Percentiles rank a stretch among this genome's conserved stretches.
These are phyloP conservation scores for Emmonsiellopsis sp. DNA, from an alignment of 2,329 filamentous ascomycete species.

Conservation along the genomic window DNA sequence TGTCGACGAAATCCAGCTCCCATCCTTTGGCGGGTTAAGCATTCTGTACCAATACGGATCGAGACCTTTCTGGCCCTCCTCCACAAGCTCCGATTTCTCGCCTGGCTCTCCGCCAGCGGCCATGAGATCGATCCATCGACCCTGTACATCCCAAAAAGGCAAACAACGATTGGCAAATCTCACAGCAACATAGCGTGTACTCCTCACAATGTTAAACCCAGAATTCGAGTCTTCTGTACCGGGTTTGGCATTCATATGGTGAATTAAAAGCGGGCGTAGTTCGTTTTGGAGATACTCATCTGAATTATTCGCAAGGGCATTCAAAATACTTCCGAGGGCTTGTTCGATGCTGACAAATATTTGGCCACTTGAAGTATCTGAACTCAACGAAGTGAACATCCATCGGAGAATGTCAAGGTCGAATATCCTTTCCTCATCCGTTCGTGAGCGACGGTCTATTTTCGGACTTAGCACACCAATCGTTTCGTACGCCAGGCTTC, in stretches of 20 bases:
- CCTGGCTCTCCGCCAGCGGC: conserved; percentile 58
- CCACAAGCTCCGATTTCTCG: conserved; percentile 71
- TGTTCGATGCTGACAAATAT: conserved; percentile 84
- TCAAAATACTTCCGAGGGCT: conserved; percentile 68
- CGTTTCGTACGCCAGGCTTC: conserved; percentile 79
- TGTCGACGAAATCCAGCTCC: conserved; percentile 35
- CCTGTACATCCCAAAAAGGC: conserved; percentile 66
- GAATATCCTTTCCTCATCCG: conserved; percentile 28
- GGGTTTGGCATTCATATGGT: conserved; percentile 51
- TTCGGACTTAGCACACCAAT: conserved; percentile 65
- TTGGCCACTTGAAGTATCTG: conserved; percentile 63
- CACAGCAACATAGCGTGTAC: conserved; percentile 70
- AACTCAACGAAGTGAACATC: conserved; percentile 73
- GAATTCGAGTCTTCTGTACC: conserved; percentile 30
- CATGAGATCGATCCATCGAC: conserved; percentile 79
- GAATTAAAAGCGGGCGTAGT: conserved; percentile 52
- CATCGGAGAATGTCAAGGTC: conserved; percentile 53
- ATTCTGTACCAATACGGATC: conserved; percentile 66
- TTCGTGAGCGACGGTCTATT: conserved; percentile 27
- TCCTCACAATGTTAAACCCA: conserved; percentile 48
- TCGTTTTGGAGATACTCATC: conserved; percentile 29
- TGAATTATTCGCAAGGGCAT: conserved; percentile 42
- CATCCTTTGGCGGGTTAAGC: conserved; percentile 44
- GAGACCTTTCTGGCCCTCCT: conserved; percentile 82
- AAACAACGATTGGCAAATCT: conserved; percentile 87